Evolutionary conservation across 495 filamentous ascomycete species (phyloP), one percentile per base, ranked within the genome.

Genomic region (Aspergillus mulundensis): DNA sequence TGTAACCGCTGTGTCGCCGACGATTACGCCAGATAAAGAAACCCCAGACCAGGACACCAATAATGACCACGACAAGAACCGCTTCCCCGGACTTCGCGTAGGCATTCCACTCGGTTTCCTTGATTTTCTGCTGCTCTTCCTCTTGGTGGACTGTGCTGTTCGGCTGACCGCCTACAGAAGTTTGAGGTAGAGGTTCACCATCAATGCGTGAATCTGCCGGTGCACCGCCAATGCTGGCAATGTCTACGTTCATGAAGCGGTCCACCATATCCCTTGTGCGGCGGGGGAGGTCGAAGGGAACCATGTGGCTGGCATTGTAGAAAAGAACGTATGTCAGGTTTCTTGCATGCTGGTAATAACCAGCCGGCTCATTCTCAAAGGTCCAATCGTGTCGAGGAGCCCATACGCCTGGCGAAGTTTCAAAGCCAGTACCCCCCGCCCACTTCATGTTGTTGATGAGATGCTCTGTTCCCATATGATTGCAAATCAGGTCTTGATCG

Each of bases 271-370:
- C 94, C 44, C 94, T 84, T 8, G 85, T 88, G 46, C 91, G 84
- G 21, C 91, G 84, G 12, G 95, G 85, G 60, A 86, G 88, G 68
- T 98, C 93, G 67, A 91, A 97, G 6, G 94, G 94, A 3, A 97
- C 94, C 94, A 98, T 98, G 68, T 98, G 94, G 49, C 86, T 91
- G 28, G 89, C 83, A 71, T 97, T 96, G 77, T 95, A 93, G 72
- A 97, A 95, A 25, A 94, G 77, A 12, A 97, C 85, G 69, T 98
- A 98, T 6, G 94, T 98, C 45, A 98, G 73, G 66, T 97, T 97
- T 48, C 95, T 84, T 1, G 94, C 94, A 69, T 88, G 81, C 73
- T 98, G 94, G 74, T 94, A 97, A 65, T 92, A 86, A 38, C 94
- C 94, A 16, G 93, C 94, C 0, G 87, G 75, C 60, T 97, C 85